Conservation (phyloP, 371 early-diverging fungal species). For the Mucor irregularis region DNA sequence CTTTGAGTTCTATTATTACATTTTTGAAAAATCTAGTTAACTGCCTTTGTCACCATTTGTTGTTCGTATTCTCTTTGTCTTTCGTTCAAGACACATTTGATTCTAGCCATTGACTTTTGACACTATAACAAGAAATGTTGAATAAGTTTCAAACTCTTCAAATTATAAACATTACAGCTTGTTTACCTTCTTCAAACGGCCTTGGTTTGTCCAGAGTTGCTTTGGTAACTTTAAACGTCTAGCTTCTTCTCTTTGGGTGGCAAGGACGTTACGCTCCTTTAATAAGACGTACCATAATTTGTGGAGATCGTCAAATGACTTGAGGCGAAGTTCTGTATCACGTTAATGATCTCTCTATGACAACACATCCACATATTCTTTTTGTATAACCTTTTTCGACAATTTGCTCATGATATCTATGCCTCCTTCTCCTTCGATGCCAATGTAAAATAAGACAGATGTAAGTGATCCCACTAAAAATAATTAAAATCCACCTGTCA, state of each 20-base stretch:
- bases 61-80: conserved; percentile 73
- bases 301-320: conserved; percentile 96
- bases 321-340: conserved; percentile 75
- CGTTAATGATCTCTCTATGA: not conserved
- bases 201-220: conserved; percentile 71
- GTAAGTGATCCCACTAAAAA: conserved; percentile 23
- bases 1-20: conserved; percentile 3
- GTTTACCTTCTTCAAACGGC: conserved; percentile 75
- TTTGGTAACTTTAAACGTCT: conserved; percentile 64
- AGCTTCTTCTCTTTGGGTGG: conserved; percentile 85
- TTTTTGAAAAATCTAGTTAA: not conserved
- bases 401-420: conserved; percentile 50
- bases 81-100: conserved; percentile 91
- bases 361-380: not conserved
- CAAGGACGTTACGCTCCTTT: conserved; percentile 92
- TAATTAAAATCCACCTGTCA: no score
- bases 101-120: conserved; percentile 91
- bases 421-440: conserved; percentile 68
- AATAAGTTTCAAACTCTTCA: no score
- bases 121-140: conserved; percentile 51
- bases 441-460: conserved; percentile 65
- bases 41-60: conserved; percentile 9
- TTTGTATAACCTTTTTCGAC: conserved; percentile 47
- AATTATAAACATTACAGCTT: no score
- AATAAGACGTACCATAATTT: conserved; percentile 94